These are phyloP conservation scores for Fusarium nodosum DNA, from an alignment of 2,329 filamentous ascomycete genomes.

Conservation along the genomic window DNA sequence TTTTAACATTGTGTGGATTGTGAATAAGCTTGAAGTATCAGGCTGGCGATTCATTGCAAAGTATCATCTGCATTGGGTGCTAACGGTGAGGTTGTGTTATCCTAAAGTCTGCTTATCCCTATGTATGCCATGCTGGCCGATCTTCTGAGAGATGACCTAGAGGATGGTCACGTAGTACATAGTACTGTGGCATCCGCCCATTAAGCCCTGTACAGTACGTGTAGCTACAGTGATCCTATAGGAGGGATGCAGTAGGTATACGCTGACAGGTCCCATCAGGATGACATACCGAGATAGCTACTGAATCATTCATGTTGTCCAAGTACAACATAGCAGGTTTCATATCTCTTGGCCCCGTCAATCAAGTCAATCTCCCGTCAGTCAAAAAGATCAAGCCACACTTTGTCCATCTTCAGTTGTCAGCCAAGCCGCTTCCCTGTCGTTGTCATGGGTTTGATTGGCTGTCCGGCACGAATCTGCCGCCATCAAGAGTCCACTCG, in stretches of 20 bases:
- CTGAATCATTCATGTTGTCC: slow-evolving; percentile 21
- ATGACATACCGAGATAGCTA: slow-evolving; percentile 3
- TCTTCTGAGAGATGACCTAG: neutral
- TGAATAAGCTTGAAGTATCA: neutral
- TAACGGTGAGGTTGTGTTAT: neutral
- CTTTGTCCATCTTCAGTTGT: neutral
- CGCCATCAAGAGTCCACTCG: slow-evolving; percentile 31
- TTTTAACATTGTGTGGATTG: neutral
- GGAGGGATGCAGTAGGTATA: neutral
- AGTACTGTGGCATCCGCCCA: neutral
- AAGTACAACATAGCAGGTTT: slow-evolving; percentile 16
- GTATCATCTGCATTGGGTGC: neutral
- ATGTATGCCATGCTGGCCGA: no score
- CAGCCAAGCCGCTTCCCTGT: slow-evolving; percentile 34
- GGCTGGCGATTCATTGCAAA: no score
- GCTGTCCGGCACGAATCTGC: slow-evolving; percentile 36
- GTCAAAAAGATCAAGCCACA: slow-evolving; percentile 34
- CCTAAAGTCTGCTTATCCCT: no score
- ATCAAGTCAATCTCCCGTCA: slow-evolving; percentile 15
- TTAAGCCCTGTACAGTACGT: neutral
- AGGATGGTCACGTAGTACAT: neutral
- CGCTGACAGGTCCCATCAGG: neutral
- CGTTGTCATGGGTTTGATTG: slow-evolving; percentile 16
- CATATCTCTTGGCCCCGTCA: slow-evolving; percentile 1
- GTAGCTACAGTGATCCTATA: no score